Evolutionary conservation across 345 rosid species (phyloP), one percentile per base, ranked within the genome.

Genomic region (Anacardium occidentale): DNA sequence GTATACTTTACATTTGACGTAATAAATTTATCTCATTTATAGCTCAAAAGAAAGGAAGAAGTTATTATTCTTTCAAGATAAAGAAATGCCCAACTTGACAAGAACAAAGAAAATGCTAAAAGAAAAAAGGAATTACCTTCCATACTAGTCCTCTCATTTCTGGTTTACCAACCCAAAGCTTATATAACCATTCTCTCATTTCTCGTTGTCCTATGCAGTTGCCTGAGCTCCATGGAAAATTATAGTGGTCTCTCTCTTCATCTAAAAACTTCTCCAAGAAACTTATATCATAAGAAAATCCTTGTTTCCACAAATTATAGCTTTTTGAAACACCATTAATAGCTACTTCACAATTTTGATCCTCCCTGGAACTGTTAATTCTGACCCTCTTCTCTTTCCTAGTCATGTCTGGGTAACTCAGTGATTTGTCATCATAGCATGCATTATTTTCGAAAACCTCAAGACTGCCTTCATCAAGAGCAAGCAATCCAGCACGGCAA

Each of bases 161-260:
- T 26, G 97, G 95, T 74, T 89, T 94, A 48, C 79, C 70, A 73
- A 78, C 71, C 98, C 98, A 94, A 72, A 94, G 97, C 80, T 81
- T 90, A 66, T 73, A 85, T 74, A 94, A 73, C 98, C 98, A 94
- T 26, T 82, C 90, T 73, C 98, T 90, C 97, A 94, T 87, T 85
- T 94, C 97, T 77, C 98, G 87, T 62, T 88, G 97, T 68, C 97
- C 98, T 18, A 92, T 90, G 81, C 93, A 86, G 76, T 90, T 91
- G 29, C 97, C 92, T 55, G 86, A 74, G 81, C 88, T 86, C 98
- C 98, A 94, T 58, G 91, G 91, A 78, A 84, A 87, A 71, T 75
- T 94, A 72, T 90, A 94, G 80, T 94, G 97, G 80, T 94, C 97
- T 75, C 82, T 94, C 54, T 90, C 93, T 82, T 85, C 77, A 78